These are phyloP conservation scores for Grammothele lineata DNA, from an alignment of 768 basidiomycete species.

Conservation along the genomic window DNA sequence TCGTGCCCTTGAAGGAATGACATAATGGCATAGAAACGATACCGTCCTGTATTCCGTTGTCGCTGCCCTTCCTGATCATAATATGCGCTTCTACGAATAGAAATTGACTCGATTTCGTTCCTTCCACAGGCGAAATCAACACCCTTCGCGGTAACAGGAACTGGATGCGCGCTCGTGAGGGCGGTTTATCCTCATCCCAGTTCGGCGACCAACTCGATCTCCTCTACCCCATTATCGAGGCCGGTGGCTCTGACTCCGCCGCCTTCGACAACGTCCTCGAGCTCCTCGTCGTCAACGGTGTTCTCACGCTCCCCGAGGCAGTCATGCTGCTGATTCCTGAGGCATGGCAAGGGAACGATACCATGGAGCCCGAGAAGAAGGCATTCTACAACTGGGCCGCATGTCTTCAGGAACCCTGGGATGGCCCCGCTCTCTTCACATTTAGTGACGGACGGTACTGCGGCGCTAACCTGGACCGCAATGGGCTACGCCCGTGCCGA, in stretches of 20 bases:
- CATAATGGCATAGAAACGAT: too few species aligned
- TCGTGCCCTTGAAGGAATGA: constrained; percentile 18
- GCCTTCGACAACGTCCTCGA: constrained; percentile 99
- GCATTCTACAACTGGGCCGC: constrained; percentile 99
- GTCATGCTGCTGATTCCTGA: constrained; percentile 99
- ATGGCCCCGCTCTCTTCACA: constrained; percentile 95
- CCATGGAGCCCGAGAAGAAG: constrained; percentile 93
- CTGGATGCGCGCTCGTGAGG: constrained; percentile 99
- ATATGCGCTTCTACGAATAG: too few species aligned
- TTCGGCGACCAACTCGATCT: constrained; percentile 95
- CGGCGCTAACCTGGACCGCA: constrained; percentile 96
- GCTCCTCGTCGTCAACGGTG: constrained; percentile 93
- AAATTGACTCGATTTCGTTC: too few species aligned
- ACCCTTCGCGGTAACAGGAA: constrained; percentile 99
- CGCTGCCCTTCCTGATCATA: too few species aligned
- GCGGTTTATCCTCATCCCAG: constrained; percentile 82
- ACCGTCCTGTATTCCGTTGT: too few species aligned
- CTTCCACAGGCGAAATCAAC: constrained; percentile 83
- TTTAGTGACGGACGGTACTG: constrained; percentile 99
- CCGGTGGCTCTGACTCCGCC: constrained; percentile 95
- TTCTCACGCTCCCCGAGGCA: constrained; percentile 93
- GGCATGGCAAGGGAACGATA: constrained; percentile 96
- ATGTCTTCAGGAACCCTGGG: constrained; percentile 98
- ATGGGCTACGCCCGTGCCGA: constrained; percentile 96
- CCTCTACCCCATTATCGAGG: constrained; percentile 96